Percentiles rank a stretch among this genome's conserved stretches.
Evolutionary conservation across 257 asterid species (phyloP).

Genomic region (Solanum ossicruentum): DNA sequence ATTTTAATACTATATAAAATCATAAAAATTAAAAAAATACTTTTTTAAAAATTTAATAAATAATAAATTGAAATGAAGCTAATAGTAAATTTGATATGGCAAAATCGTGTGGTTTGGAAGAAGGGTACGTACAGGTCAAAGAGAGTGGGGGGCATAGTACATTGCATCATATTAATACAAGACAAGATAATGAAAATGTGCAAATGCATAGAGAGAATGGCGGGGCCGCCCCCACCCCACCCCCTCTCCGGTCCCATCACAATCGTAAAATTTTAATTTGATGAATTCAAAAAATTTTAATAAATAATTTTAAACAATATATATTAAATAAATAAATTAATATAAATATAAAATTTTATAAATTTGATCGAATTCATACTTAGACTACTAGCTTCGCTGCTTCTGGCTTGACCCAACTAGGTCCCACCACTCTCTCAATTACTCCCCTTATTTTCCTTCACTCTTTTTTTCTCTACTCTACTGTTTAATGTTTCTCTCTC

Average conservation of each 20-base stretch:
- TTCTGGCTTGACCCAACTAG: background rate
- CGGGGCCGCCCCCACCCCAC: background rate
- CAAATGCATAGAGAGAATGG: background rate
- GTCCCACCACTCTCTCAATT: slow-evolving; percentile 25
- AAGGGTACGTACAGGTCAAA: background rate
- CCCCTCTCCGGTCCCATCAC: no score
- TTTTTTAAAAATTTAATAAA: no score
- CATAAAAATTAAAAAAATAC: no score
- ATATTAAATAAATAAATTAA: no score
- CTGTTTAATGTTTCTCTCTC: background rate
- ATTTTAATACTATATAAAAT: no score
- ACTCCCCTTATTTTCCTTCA: background rate
- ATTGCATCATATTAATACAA: background rate
- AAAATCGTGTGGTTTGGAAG: background rate
- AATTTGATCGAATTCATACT: no score
- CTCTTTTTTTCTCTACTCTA: background rate
- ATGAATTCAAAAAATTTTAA: no score
- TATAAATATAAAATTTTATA: no score
- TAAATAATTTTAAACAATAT: no score
- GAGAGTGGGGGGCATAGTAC: background rate
- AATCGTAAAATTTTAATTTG: no score
- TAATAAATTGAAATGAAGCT: background rate
- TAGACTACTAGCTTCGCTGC: no score
- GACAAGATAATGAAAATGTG: background rate
- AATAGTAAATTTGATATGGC: background rate